These are phyloP conservation scores for Kluyveromyces sp. DNA, from an alignment of 1,139 yeast species.

Conservation along the genomic window DNA sequence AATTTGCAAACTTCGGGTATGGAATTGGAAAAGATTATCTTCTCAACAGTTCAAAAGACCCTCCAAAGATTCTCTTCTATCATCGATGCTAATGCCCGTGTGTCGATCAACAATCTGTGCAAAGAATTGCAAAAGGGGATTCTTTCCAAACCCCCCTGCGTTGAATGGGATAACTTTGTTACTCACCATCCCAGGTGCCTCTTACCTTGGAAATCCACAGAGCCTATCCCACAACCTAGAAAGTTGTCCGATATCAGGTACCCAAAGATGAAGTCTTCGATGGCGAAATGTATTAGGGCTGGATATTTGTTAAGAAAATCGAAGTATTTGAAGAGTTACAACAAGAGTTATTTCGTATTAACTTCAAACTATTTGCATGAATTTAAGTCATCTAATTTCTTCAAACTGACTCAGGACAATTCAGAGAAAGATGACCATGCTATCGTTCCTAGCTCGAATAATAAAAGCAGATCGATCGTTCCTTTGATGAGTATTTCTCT, in stretches of 20 bases:
- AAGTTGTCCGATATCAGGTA: conserved; percentile 42
- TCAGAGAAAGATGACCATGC: conserved; percentile 17
- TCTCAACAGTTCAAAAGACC: conserved; percentile 54
- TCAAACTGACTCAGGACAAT: conserved; percentile 36
- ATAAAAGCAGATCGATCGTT: conserved; percentile 16
- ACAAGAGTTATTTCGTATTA: conserved; percentile 62
- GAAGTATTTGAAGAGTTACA: conserved; percentile 55
- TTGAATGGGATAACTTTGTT: conserved; percentile 73
- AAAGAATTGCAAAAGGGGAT: conserved; percentile 59
- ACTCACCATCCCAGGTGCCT: conserved; percentile 41
- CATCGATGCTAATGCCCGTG: conserved; percentile 50
- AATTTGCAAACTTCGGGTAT: conserved; percentile 67
- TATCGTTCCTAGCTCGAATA: conserved; percentile 12
- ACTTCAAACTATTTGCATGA: conserved; percentile 69
- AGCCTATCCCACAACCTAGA: conserved; percentile 40
- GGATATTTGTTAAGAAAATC: conserved; percentile 53
- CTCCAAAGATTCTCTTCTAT: conserved; percentile 47
- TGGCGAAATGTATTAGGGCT: conserved; percentile 44
- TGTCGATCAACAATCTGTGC: conserved; percentile 49
- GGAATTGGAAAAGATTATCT: conserved; percentile 63
- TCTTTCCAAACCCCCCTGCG: conserved; percentile 49
- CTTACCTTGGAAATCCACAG: conserved; percentile 39
- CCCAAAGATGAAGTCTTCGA: conserved; percentile 45
- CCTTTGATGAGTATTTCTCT: conserved; percentile 38
- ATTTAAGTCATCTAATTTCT: conserved; percentile 56